These are phyloP conservation scores for Chrysanthemum makinoi DNA, from an alignment of 129 eudicot species.

Conservation along the genomic window DNA sequence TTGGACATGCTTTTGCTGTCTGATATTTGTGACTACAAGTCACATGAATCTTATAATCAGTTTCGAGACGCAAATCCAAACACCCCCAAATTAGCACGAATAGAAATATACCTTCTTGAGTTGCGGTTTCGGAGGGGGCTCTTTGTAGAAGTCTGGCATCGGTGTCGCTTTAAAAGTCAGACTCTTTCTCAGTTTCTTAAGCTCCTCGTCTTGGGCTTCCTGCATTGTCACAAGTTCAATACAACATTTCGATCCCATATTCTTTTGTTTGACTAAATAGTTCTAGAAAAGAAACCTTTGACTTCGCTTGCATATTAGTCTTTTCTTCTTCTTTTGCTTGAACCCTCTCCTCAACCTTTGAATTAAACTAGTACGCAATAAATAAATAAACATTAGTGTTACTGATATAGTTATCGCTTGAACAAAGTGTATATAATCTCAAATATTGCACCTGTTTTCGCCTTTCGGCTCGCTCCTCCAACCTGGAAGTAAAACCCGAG, in stretches of 20 bases:
- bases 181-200: constrained; percentile 78
- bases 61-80: background rate
- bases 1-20: too few species aligned
- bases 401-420: background rate
- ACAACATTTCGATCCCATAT: background rate
- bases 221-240: constrained; percentile 22
- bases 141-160: constrained; percentile 85
- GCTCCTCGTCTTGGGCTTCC: constrained; percentile 79
- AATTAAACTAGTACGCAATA: constrained; percentile 49
- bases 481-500: constrained; percentile 58
- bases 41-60: too few species aligned
- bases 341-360: constrained; percentile 76
- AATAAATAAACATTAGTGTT: background rate
- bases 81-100: background rate
- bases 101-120: constrained; percentile 64
- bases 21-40: too few species aligned
- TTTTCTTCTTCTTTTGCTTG: constrained; percentile 77
- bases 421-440: background rate
- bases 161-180: constrained; percentile 90
- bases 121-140: constrained; percentile 81
- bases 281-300: constrained; percentile 53
- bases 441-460: constrained; percentile 62
- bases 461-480: constrained; percentile 85
- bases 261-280: constrained; percentile 12
- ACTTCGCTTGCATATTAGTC: constrained; percentile 60